Base-by-base conservation (phyloP, 106 monocot genomes). In the Phalaenopsis equestris region DNA sequence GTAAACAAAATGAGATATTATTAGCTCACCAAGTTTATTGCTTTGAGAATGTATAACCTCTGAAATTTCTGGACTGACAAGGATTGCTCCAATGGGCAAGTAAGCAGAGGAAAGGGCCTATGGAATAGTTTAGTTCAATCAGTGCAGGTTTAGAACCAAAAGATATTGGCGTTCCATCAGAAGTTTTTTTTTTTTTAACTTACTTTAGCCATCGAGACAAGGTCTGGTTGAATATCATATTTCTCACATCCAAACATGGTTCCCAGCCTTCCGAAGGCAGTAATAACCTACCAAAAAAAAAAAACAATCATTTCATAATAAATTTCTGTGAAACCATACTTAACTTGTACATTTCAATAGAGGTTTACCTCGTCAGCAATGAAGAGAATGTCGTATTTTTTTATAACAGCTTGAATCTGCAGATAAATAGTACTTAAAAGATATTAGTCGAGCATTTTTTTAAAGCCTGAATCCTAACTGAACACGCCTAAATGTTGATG, bases 31-130 rank as follows among this genome's bases (percentile, higher is more conserved):
- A 77, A 99, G 94, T 80, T 99, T 93, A 80, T 88, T 99, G 87
- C 98, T 99, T 83, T 99, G 98, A 79, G 94, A 94, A 77, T 93
- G 72, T 85, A 93, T 85, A 24, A 99, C 98, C 56, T 94, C 94
- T 19, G 92, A 86, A 83, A 98, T 86, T 87, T 99, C 98, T 47
- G 91, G 92, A 82, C 98, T 99, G 68, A 93, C 98, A 68, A 99
- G 86, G 52, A 89, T 84, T 30, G 89, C 98, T 81, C 92, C 98
- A 82, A 99, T 93, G 36, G 98, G 98, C 89, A 99, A 85, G 82
- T 99, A 99, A 47, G 89, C 94, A 70, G 94, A 94, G 75, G 98
- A 99, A 85, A 99, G 92, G 78, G 98, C 98, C 98, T 99, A 80
- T n/a, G 65, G 43, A 73, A 7, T 43, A 77, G 24, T 1, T 77